Evolutionary conservation across 352 stramenopile genomes (phyloP), one percentile per base, ranked within the genome.

Genomic region (Peronosclerospora sorghi): DNA sequence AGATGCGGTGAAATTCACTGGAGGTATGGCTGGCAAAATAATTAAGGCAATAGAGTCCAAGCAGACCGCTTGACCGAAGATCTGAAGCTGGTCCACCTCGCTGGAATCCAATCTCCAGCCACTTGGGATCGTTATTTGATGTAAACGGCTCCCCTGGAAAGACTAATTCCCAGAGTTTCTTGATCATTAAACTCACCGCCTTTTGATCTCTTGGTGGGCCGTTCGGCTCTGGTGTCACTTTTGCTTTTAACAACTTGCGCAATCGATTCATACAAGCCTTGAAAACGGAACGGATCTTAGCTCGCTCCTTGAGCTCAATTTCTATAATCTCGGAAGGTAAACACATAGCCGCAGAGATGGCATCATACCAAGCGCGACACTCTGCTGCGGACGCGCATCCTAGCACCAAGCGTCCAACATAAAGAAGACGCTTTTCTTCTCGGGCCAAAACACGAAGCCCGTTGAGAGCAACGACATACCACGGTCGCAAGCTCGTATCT

Each of bases 61-160:
- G 51, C n/a, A 92, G 41, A 2, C 80, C 80, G 20, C 77, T 92
- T 15, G 80, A 83, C 24, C 80, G 70, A 41, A 92, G 59, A 53
- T 92, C 80, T 1, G 80, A 92, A 9, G 75, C 74, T 9, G 80
- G 80, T 1, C 80, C 80, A 38, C 80, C 80, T 48, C 80, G 51
- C 49, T 92, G 80, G 30, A 92, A 90, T 18, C 80, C 80, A 41
- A 92, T 49, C 45, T 92, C 80, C 35, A 88, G 66, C 80, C 80
- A 92, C 24, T 73, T 68, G 17, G 61, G 62, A 42, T 92, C 79
- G 5, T 61, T 56, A 41, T 84, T 89, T n/a, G 70, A 85, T 10
- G 65, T 83, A 42, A 70, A 89, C 10, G 54, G 35, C 29, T 88
- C 74, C 15, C 48, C 52, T 4, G 72, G 55, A 46, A 88, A 92